Base-by-base conservation (phyloP, 2,329 filamentous ascomycete species). In the Fusarium sp. region DNA sequence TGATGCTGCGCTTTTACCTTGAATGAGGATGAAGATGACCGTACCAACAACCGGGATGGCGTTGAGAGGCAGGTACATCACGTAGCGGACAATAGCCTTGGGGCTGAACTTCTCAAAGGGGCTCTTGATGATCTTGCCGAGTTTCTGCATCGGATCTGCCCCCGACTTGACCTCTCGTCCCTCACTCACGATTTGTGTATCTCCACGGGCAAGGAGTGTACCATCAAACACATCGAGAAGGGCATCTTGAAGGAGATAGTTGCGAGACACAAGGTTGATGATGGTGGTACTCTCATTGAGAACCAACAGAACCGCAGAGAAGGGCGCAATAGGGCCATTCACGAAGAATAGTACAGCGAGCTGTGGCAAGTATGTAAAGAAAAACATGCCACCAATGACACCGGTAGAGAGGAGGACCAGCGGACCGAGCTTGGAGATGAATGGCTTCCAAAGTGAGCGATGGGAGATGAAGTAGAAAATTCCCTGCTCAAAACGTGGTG, bases 1-100 rank as follows among this genome's bases (percentile, higher is more conserved):
- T 5, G 26, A 31, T 20, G 22, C 14, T 26, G 3, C 2, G 26
- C 33, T 35, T 22, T 64, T 72, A 81, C 92, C 92, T 81, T 97
- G 94, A 22, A 97, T 80, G 33, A 92, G 80, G 38, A 98, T 88
- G 81, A 97, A 98, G 9, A 95, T 84, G 13, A 91, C 84, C 0
- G 95, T 97, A 11, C 95, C 95, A 24, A 97, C 89, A 1, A 98
- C 88, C 0, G 95, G 95, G 58, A 98, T 95, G 79, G 97, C 95
- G 84, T 98, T 98, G 68, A 98, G 87, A 16, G 95, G 95, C 45
- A 97, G 86, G 80, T 97, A 96, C 83, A 98, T 89, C 71, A 97
- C 79, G 77, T 95, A 95, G 68, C 93, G 87, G 42, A 97, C 84
- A 48, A 97, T 82, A 13, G 91, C 90, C 76, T 86, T 89, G 33